A percentile compares a stretch with the other conserved stretches of the same genome.
phyloP scores from a whole-genome alignment of 441 rosid species.

The Adansonia madagascariensis region DNA sequence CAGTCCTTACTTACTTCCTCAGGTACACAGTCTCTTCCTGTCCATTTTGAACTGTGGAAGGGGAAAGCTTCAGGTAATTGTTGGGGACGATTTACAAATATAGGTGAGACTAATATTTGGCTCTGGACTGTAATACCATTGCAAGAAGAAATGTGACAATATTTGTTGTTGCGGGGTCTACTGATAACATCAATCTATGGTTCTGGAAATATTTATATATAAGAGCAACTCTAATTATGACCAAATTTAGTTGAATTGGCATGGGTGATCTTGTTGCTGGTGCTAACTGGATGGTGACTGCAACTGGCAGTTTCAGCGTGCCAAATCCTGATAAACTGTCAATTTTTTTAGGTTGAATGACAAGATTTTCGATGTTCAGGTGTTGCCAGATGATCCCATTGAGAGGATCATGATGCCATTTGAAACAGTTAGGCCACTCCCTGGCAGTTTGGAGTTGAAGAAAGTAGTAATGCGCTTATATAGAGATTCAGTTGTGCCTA shows the following conservation, averaged over 20 bases:
- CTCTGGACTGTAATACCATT: not conserved
- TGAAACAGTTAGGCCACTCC: constrained; percentile 63
- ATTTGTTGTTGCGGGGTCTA: not conserved
- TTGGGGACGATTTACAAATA: not conserved
- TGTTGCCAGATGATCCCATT: constrained; percentile 58
- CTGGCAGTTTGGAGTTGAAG: constrained; percentile 46
- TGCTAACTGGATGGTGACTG: constrained; percentile 13
- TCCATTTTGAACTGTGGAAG: not conserved
- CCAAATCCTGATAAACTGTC: not conserved
- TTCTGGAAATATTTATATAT: not conserved
- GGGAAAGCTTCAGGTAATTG: constrained; percentile 6
- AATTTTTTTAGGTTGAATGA: constrained; percentile 1
- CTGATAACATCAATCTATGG: not conserved
- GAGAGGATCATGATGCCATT: constrained; percentile 61
- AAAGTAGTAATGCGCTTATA: constrained; percentile 65
- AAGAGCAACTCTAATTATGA: constrained; percentile 3
- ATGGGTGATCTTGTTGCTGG: constrained; percentile 8
- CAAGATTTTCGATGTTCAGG: constrained; percentile 38
- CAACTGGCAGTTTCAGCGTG: constrained; percentile 10
- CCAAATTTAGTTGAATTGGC: not conserved
- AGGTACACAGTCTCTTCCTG: constrained; percentile 39
- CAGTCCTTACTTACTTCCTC: constrained; percentile 59
- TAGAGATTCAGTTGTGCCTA: constrained; percentile 61
- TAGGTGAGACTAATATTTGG: not conserved
- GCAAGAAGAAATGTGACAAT: not conserved